Base-by-base conservation (phyloP, 73 alveolate species). In the Paramecium caudatum region DNA sequence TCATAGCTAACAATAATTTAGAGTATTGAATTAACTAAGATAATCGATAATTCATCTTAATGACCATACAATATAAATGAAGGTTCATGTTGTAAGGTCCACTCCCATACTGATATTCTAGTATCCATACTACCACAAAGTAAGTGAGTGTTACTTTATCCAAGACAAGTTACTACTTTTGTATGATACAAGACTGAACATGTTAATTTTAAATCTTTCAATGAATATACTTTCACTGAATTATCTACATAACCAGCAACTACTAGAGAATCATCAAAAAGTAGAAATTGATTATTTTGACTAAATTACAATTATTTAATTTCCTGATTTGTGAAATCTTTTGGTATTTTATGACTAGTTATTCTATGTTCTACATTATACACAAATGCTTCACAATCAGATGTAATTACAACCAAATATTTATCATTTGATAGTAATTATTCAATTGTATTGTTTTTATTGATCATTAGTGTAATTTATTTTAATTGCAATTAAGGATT, bases 41-140 rank as follows among this genome's bases (percentile, higher is more conserved):
- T 36, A 16, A 37, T 19, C 5, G 45, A 74, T 12, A 74, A 63
- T 74, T 74, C 55, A 1, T 37, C 32, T 74, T 45, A 13, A 74
- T 74, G 88, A 16, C 88, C 88, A 74, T 74, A 74, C 10, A 74
- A 74, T 5, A 74, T 74, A 8, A 41, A 74, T 74, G 17, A 25
- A 13, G 68, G 62, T 39, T 74, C 5, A 74, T 41, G 88, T 74
- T 45, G 15, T 23, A 37, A 41, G 6, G 83, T 65, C 83, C 83
- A 74, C 32, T 74, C 62, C 88, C 88, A 86, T 23, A 63, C 87
- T 5, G 93, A 86, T 12, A 86, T 55, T 63, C 93, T 86, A 13
- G 90, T 62, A 65, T 86, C 93, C 41, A 46, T 61, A 12, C 90
- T 46, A 0, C 93, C 93, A 43, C 87, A 86, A 36, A 46, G 46